A percentile compares a stretch with the other conserved stretches of the same genome.
phyloP scores from a whole-genome alignment of 371 early-diverging fungal genomes.

The Mucor racemosus region DNA sequence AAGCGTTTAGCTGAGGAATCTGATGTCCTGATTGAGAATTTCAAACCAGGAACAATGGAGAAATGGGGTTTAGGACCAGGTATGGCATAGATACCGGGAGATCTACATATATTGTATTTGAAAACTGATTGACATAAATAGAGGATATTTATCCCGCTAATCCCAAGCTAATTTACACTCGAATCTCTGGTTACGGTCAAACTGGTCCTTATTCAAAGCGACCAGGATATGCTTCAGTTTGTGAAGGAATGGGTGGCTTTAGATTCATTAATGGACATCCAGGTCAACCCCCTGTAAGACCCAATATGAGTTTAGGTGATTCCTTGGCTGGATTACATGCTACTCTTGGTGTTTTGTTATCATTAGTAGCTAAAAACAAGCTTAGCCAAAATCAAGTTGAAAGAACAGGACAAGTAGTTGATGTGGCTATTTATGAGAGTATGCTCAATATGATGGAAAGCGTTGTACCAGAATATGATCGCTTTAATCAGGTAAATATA shows the following conservation, averaged over 20 bases:
- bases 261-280: slow-evolving; percentile 58
- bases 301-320: slow-evolving; percentile 62
- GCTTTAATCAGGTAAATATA: slow-evolving; percentile 42
- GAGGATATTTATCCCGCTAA: slow-evolving; percentile 51
- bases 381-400: slow-evolving; percentile 10
- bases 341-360: slow-evolving; percentile 52
- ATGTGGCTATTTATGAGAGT: slow-evolving; percentile 62
- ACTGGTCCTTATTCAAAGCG: slow-evolving; percentile 59
- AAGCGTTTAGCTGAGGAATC: slow-evolving; percentile 48
- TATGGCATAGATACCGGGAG: background rate
- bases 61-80: slow-evolving; percentile 67
- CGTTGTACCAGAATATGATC: slow-evolving; percentile 58
- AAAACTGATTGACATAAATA: background rate
- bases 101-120: too few species aligned
- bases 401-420: slow-evolving; percentile 58
- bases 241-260: slow-evolving; percentile 64
- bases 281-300: slow-evolving; percentile 55
- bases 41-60: slow-evolving; percentile 65
- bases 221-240: slow-evolving; percentile 63
- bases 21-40: slow-evolving; percentile 64
- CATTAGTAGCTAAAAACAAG: slow-evolving; percentile 48
- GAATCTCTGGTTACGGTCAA: slow-evolving; percentile 61
- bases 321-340: slow-evolving; percentile 63
- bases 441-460: slow-evolving; percentile 65
- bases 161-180: slow-evolving; percentile 54